Percentiles rank a stretch among this genome's conserved stretches.
Conservation (phyloP, 768 basidiomycete genomes). For the Pleurotus pulmonarius region DNA sequence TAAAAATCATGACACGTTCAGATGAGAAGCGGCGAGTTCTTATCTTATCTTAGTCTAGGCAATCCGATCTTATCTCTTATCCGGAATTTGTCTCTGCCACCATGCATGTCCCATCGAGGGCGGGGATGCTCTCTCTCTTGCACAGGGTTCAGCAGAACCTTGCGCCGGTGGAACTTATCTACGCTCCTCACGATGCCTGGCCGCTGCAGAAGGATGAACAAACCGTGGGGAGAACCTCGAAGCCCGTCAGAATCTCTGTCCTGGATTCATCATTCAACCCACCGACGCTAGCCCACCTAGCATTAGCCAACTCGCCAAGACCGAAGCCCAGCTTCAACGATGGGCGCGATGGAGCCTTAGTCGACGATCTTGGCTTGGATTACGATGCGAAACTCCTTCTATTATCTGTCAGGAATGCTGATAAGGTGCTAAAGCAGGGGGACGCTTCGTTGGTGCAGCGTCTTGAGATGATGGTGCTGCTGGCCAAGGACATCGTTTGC, state of each 20-base stretch:
- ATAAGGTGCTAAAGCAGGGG: slow-evolving; percentile 67
- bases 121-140: slow-evolving; percentile 17
- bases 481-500: slow-evolving; percentile 44
- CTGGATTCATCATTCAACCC: slow-evolving; percentile 94
- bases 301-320: slow-evolving; percentile 53
- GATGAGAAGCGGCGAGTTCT: background rate
- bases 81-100: background rate
- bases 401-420: slow-evolving; percentile 82
- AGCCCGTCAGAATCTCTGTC: slow-evolving; percentile 55
- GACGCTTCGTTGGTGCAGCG: slow-evolving; percentile 79
- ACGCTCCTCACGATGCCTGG: slow-evolving; percentile 61
- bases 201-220: slow-evolving; percentile 32
- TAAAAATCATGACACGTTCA: no score
- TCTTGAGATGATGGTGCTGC: slow-evolving; percentile 81
- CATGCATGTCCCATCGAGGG: slow-evolving; percentile 2
- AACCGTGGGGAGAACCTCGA: background rate
- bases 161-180: slow-evolving; percentile 54
- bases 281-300: slow-evolving; percentile 81
- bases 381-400: slow-evolving; percentile 78
- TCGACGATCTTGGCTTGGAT: slow-evolving; percentile 16
- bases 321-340: slow-evolving; percentile 12
- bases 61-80: background rate
- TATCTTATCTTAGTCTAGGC: background rate
- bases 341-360: background rate
- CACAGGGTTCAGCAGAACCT: slow-evolving; percentile 41